Evolutionary conservation across 306 rosid genomes (phyloP), one percentile per base, ranked within the genome.

Genomic region (Oxytropis ochrocephala): DNA sequence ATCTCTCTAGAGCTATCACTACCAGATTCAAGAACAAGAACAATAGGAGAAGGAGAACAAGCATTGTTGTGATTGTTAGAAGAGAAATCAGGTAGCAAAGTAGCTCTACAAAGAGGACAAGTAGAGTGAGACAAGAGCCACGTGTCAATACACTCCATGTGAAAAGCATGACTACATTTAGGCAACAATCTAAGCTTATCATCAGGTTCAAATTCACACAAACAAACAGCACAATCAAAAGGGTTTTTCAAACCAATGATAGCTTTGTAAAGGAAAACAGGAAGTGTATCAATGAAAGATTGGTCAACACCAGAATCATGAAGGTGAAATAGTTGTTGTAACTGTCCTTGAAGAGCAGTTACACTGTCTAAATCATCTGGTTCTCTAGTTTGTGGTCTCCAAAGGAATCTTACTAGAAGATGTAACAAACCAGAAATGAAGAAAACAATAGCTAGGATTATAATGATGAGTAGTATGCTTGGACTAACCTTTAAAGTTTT

Each of bases 281-380:
- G 99, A 50, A 95, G 89, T 1, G 91, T 75, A 56, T 95, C 99
- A 51, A 95, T 91, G 78, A 80, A 91, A 60, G 99, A 87, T 32
- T 95, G 99, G 69, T 95, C 99, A 48, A 91, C 99, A 5, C 99
- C 99, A 69, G 97, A 75, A 73, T 95, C 99, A 49, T 95, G 99
- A 48, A 91, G 99, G 35, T 89, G 95, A 56, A 95, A 95, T 3
- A 91, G 97, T 63, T 95, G 97, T 79, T 89, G 99, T 54, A 91
- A 75, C 65, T 95, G 99, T 0, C 99, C 99, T 76, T 95, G 97
- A 62, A 95, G 89, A 16, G 84, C 97, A 42, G 91, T 85, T 49
- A 81, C 96, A 70, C 78, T 85, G 57, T 84, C 91, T 35, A 79
- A 72, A 29, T 85, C 96, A 49, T 89, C 93, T 43, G 82, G 73